Evolutionary conservation across 2,329 filamentous ascomycete genomes (phyloP), one percentile per base, ranked within the genome.

Genomic region (Didymella glomerata): DNA sequence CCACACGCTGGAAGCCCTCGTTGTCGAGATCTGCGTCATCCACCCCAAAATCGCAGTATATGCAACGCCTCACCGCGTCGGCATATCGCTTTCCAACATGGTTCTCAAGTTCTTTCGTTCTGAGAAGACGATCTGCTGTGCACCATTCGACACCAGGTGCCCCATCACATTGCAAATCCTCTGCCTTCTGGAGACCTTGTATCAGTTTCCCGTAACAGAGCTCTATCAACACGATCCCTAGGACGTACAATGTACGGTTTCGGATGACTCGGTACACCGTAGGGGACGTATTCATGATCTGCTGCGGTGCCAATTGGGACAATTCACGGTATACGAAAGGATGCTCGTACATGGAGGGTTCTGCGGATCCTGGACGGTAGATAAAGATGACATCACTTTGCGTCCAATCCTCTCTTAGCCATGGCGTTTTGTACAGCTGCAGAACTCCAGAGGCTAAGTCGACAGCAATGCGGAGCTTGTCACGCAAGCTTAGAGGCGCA

Each of bases 211-310:
- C 40, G 11, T 42, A 42, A 22, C 40, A 42, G 11, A 42, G 40
- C 40, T 42, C 40, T 1, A 42, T 42, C 20, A 42, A 8, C 11
- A 42, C 22, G 4, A 42, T 16, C 1, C 75, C 75, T 1, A 78
- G 64, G 1, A 70, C 68, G 55, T 75, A 78, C 2, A 78, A 36
- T 2, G 68, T 70, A 38, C 67, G 64, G 41, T 76, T 74, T 3
- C 68, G 59, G 16, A 74, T 72, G 11, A 71, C 51, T 38, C 28
- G 28, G 10, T 30, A 30, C 28, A 10, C 10, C 10, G 28, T 25
- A 25, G 28, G 28, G 28, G 28, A 30, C 11, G 10, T 30, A 4
- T 10, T 11, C 11, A 30, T 30, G 11, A 10, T 2, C 11, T 30
- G 9, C 28, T 30, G 28, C 28, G 28, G 28, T 11, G 9, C 9